A percentile compares a stretch with the other conserved stretches of the same genome.
phyloP scores from a whole-genome alignment of 805 yeast species.

The Helenozyma rhizophorensis region DNA sequence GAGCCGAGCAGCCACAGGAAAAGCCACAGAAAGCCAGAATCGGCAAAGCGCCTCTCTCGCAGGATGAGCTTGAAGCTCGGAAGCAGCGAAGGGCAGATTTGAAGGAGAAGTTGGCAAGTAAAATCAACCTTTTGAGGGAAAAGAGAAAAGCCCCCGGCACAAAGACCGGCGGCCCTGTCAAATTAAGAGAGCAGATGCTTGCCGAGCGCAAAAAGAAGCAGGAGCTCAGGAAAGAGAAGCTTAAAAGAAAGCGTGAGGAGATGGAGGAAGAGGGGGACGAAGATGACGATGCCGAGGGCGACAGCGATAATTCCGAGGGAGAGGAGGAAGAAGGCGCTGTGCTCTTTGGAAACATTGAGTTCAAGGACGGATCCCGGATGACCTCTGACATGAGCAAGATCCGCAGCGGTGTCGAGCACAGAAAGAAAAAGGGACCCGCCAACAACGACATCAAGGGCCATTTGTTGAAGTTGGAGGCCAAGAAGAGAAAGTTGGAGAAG shows the following conservation, averaged over 20 bases:
- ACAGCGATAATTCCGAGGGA: constrained; percentile 27
- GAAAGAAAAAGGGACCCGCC: constrained; percentile 76
- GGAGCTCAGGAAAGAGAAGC: constrained; percentile 40
- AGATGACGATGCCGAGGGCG: constrained; percentile 25
- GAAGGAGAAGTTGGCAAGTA: constrained; percentile 73
- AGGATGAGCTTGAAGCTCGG: constrained; percentile 48
- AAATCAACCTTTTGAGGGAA: constrained; percentile 64
- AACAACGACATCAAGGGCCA: constrained; percentile 83
- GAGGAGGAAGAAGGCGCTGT: constrained; percentile 35
- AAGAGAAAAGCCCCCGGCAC: constrained; percentile 92
- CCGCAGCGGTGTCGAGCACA: constrained; percentile 44
- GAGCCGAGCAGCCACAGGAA: constrained; percentile 5
- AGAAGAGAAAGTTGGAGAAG: constrained; percentile 56
- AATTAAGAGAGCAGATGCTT: constrained; percentile 76
- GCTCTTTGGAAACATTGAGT: constrained; percentile 76
- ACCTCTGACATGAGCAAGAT: constrained; percentile 65
- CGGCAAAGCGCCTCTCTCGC: constrained; percentile 27
- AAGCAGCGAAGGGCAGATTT: constrained; percentile 60
- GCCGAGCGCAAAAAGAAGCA: constrained; percentile 54
- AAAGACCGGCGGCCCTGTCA: constrained; percentile 72
- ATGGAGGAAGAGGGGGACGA: constrained; percentile 40
- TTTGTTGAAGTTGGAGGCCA: constrained; percentile 66
- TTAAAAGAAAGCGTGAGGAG: constrained; percentile 36
- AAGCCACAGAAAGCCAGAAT: neutral
- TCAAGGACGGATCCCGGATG: constrained; percentile 74